Evolutionary conservation across 805 yeast species (phyloP), one percentile per base, ranked within the genome.

Genomic region (Saturnispora silvae): DNA sequence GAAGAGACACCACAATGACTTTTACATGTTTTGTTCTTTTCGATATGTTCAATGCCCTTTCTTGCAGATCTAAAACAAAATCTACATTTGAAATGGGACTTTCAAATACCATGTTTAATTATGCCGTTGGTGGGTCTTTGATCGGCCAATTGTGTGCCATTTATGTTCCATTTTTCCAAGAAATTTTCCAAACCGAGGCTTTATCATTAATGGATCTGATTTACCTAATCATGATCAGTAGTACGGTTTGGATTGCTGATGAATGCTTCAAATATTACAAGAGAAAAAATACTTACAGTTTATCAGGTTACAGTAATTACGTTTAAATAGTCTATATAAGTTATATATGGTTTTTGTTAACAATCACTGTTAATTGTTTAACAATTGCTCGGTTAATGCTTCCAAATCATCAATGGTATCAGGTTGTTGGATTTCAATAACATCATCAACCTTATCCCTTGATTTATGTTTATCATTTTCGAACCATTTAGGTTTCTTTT

Each of bases 1-100:
- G 89, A 11, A 80, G 98, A 61, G 98, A 92, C 56, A 92, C 98
- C 16, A 92, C 99, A 1, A 92, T 92, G 98, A 89, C 98, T 0
- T 92, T 92, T 54, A 92, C 97, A 0, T 84, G 97, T 56, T 92
- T 92, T 61, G 98, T 92, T 9, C 66, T 89, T 40, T 92, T 78
- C 53, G 99, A 92, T 59, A 82, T 92, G 94, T 92, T 92, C 65
- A 92, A 87, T 59, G 99, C 99, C 0, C 65, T 92, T 46, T 67
- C 95, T 13, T 89, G 96, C 59, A 83, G 97, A 52, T 94, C 94
- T 45, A 70, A 80, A 41, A 69, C 84, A 31, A 87, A 84, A 54
- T 81, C 95, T 3, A 72, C 81, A 14, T 81, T 86, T 51, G 81
- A 82, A 52, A 50, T 89, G 33, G 98, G 98, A 0, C 48, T 84